Conservation (phyloP, 2,329 filamentous ascomycete species). For the Trichoderma pleuroti region DNA sequence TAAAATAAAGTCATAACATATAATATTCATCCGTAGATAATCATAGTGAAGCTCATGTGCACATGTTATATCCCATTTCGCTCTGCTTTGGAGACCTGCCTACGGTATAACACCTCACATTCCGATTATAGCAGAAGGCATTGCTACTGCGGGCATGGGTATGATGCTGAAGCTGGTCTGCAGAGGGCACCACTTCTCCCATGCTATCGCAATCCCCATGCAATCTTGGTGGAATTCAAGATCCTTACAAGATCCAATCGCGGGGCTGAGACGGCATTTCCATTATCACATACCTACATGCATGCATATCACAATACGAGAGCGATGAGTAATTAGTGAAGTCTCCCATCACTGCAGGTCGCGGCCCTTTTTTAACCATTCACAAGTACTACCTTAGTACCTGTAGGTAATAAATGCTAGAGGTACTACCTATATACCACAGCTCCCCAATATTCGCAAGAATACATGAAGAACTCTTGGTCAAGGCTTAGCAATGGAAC, state of each 20-base stretch:
- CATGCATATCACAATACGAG: not conserved
- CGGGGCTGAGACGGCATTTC: not conserved
- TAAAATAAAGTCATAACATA: not conserved
- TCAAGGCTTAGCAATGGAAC: not conserved
- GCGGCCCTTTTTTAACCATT: not conserved
- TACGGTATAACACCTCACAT: not conserved
- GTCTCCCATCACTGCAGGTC: not conserved
- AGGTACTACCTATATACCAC: no score
- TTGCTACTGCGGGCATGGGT: not conserved
- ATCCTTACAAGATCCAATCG: not conserved
- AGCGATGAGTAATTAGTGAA: conserved; percentile 1
- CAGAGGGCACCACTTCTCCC: not conserved
- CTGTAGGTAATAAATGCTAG: not conserved
- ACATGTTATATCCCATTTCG: not conserved
- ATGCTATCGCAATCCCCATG: not conserved
- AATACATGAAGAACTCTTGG: not conserved
- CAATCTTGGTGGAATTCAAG: not conserved
- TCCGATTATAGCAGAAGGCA: not conserved
- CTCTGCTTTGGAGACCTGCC: not conserved
- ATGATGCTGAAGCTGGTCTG: not conserved
- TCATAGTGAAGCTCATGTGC: not conserved
- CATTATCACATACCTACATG: conserved; percentile 1
- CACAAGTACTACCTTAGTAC: not conserved
- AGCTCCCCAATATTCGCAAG: not conserved
- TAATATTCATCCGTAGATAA: not conserved